phyloP scores from a whole-genome alignment of 1,284 basidiomycete species.

The Sanghuangporus baumii region DNA sequence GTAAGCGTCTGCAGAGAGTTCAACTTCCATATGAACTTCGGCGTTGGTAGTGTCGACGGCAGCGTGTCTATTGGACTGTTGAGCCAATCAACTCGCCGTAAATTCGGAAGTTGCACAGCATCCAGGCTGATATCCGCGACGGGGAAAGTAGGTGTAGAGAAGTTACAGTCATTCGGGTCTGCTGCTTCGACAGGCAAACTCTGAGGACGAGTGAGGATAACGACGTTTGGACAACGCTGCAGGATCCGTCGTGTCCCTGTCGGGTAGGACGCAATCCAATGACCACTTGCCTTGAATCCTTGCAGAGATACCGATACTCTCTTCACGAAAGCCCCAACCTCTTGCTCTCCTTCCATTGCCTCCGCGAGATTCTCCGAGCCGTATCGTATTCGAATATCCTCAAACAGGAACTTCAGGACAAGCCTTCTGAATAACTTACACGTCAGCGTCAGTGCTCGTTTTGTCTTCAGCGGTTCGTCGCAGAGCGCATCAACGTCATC shows the following conservation, averaged over 20 bases:
- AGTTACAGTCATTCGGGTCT: background rate
- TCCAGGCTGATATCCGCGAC: background rate
- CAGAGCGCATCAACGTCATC: background rate
- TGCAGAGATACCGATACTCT: background rate
- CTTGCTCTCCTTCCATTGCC: background rate
- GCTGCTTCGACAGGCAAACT: background rate
- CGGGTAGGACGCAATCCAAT: background rate
- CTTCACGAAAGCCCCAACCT: conserved; percentile 1
- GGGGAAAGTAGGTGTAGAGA: background rate
- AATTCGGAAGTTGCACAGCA: background rate
- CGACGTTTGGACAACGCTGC: conserved; percentile 1
- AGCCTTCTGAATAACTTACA: background rate
- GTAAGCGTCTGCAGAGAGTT: background rate
- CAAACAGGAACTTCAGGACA: background rate
- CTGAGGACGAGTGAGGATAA: conserved; percentile 5
- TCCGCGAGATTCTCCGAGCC: background rate
- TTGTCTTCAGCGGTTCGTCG: background rate
- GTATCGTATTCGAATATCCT: conserved; percentile 8
- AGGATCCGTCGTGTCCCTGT: background rate
- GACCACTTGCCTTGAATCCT: background rate
- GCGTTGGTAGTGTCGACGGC: background rate
- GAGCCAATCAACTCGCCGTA: background rate
- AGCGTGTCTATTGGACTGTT: background rate
- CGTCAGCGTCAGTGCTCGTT: background rate
- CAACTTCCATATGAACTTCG: conserved; percentile 1